Base-by-base conservation (phyloP, 441 rosid genomes). In the Corymbia calophylla region DNA sequence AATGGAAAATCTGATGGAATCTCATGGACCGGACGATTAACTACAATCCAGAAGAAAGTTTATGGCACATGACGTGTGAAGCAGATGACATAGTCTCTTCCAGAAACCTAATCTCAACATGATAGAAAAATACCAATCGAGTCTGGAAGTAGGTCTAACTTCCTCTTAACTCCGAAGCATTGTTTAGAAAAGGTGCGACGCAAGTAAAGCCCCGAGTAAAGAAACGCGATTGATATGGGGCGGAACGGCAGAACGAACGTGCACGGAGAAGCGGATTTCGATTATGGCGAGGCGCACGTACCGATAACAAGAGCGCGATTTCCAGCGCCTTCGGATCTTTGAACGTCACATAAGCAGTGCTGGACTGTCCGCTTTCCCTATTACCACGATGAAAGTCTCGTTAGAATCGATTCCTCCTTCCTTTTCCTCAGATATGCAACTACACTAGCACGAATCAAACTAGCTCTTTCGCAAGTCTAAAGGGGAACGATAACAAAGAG, bases 221-320 rank as follows among this genome's bases (percentile, higher is more conserved):
- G 86, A 80, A 9, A 12, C n/a, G 73, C 64, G 51, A 27, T 48
- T 10, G 39, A 87, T 77, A 13, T 27, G 18, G 18, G 84, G 18
- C 8, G 51, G 44, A 39, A 77, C 48, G 14, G 17, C 51, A 7
- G 51, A 44, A 44, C 44, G 84, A 23, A 77, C 12, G 51, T 14
- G 18, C 53, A 44, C 84, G 23, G 84, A 23, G 48, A 44, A 77
- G 84, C 51, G 53, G 53, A 44, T 77, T 48, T 77, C 84, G 54
- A 82, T 54, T 58, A 39, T 39, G 39, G 25, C 73, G 66, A 93
- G 51, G 84, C 9, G 51, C 84, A 23, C 95, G 16, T 88, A 97
- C 99, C 94, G 99, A 97, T 92, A 98, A 94, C 77, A 97, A 93
- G 91, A 98, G 93, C 1, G 99, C 99, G 48, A 98, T 98, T 95